Evolutionary conservation across 2,329 filamentous ascomycete genomes (phyloP), one percentile per base, ranked within the genome.

Genomic region (Emmonsia crescens): DNA sequence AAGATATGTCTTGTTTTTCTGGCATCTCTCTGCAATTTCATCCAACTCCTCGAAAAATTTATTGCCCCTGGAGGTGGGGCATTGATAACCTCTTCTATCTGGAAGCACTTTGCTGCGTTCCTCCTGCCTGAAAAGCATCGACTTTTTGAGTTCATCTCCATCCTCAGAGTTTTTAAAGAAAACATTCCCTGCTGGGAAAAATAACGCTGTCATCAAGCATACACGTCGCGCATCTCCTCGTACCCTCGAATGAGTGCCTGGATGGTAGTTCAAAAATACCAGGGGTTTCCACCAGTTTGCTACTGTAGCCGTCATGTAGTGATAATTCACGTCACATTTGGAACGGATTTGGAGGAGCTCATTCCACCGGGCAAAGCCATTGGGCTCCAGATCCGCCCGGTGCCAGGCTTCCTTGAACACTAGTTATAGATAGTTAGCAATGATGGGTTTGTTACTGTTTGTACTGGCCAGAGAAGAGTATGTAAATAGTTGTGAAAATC

Each of bases 371-470:
- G 71, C 68, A 31, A 73, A 71, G 0, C 74, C 73, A 3, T 74
- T 70, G 0, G 76, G 74, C 56, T 78, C 75, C 1, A 79, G 65
- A 54, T 81, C 78, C 5, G 72, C 77, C 5, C 72, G 68, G 61
- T 80, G 79, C 70, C 78, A 80, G 33, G 71, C 69, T 55, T 78
- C 69, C 58, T 80, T 77, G 67, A 79, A 77, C 21, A 62, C 64
- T 66, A 44, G n/a, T 29, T 8, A 69, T 70, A n/a, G 73, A 69
- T 69, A 74, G 59, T 60, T 52, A 44, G 54, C 29, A 46, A 58
- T 8, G 12, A 16, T 9, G n/a, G n/a, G 10, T 46, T 46, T 9
- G 14, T 42, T 42, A 16, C 38, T 21, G 19, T 5, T 46, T 12
- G 42, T 46, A 19, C 6, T 46, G 36, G 9, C 6, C 5, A 16